These are phyloP conservation scores for Dissophora ornata DNA, from an alignment of 192 early-diverging fungal genomes.

Conservation along the genomic window DNA sequence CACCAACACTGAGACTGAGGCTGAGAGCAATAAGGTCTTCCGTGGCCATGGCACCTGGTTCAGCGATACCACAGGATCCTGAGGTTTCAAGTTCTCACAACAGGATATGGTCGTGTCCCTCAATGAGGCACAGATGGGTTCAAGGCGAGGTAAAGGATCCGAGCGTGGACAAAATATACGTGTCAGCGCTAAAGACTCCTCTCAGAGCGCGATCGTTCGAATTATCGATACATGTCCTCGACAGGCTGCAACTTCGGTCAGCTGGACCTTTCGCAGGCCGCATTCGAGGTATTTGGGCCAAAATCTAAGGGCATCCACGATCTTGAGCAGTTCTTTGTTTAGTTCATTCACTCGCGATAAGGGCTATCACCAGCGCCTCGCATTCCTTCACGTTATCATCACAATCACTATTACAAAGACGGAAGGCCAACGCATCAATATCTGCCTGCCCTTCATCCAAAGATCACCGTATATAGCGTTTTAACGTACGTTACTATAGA, in stretches of 20 bases:
- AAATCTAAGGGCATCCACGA: slow-evolving; percentile 34
- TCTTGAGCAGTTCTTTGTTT: slow-evolving; percentile 47
- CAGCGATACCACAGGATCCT: slow-evolving; percentile 42
- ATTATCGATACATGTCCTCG: slow-evolving; percentile 45
- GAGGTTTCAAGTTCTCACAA: slow-evolving; percentile 38
- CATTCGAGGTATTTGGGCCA: slow-evolving; percentile 40
- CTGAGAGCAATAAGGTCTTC: slow-evolving; percentile 4
- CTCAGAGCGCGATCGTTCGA: slow-evolving; percentile 23
- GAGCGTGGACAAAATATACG: slow-evolving; percentile 40
- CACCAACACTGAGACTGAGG: background rate
- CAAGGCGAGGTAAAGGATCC: slow-evolving; percentile 32
- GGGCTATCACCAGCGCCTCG: too few relatives aligned
- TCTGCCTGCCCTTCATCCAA: too few relatives aligned
- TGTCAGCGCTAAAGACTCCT: slow-evolving; percentile 29
- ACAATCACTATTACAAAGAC: too few relatives aligned
- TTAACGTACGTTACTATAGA: too few relatives aligned
- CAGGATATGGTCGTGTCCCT: slow-evolving; percentile 47
- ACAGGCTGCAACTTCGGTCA: slow-evolving; percentile 31
- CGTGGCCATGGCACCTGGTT: slow-evolving; percentile 51
- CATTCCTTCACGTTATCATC: too few relatives aligned
- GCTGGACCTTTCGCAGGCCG: slow-evolving; percentile 38
- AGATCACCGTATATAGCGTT: too few relatives aligned
- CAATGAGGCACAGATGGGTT: slow-evolving; percentile 46
- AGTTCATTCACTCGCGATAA: too few relatives aligned
- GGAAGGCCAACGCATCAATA: too few relatives aligned